Base-by-base conservation (phyloP, 2,329 filamentous ascomycete genomes). In the Tolypocladium nubicola region DNA sequence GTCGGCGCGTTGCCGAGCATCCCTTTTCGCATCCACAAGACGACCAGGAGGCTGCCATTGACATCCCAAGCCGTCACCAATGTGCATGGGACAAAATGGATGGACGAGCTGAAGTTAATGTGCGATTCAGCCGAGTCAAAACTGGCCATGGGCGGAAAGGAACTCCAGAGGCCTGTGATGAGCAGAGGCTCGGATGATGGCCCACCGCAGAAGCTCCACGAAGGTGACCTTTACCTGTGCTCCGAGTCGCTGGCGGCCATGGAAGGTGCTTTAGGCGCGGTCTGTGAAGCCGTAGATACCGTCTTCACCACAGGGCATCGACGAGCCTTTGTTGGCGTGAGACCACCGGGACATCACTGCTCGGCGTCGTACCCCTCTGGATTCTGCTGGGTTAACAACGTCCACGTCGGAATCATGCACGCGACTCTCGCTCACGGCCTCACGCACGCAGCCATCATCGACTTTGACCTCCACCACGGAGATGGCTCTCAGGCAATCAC, bases 341-440 rank as follows among this genome's bases (percentile, higher is more conserved):
- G 94, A 38, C 94, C 94, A 5, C 94, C 94, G 0, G 94, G 94
- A 1, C 94, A 99, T 69, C 94, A 99, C 68, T 99, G 94, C 73
- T 96, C 93, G 2, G 84, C 90, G 4, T 84, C 88, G 54, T 87
- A 88, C 65, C 94, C 94, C 0, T 97, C 93, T 2, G 94, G 94
- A 0, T 99, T 99, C 69, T 99, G 94, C 75, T 99, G 94, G 93
- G 76, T 99, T 54, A 99, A 99, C 71, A 99, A 99, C 68, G 91
- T 99, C 0, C 93, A 97, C 68, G 90, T 99, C 26, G 94, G 93
- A 0, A 96, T 99, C 62, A 89, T 95, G 70, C 89, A 99, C 70
- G 93, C 87, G 13, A 86, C 90, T 23, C 83, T 93, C 61, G 82
- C 81, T 43, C 88, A 99, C 67, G 91, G 88, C 0, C 75, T 97